Base-by-base conservation (phyloP, 2,329 filamentous ascomycete genomes). In the Curvularia lunata region DNA sequence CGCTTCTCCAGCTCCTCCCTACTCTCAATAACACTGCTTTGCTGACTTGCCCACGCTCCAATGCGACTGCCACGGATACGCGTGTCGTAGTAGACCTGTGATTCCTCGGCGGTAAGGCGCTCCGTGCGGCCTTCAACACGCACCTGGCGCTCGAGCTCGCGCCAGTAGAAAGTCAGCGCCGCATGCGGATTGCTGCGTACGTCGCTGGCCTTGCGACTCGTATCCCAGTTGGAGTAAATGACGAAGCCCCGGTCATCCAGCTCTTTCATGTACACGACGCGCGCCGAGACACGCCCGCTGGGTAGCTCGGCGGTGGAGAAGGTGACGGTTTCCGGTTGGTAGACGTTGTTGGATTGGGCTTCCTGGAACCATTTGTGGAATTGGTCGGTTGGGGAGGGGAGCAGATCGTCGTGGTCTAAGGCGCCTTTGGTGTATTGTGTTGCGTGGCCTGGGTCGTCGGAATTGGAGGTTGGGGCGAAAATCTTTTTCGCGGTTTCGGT, bases 191-290 rank as follows among this genome's bases (percentile, higher is more conserved):
- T 99, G 4, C 79, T 83, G 21, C 80, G 83, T 6, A 95, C 79
- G 74, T 97, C 91, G 48, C 79, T 72, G 0, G 88, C 85, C 80
- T 88, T 87, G 27, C 84, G 79, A 58, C 87, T 91, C 0, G 91
- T 95, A 59, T 87, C 92, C 81, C 93, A 94, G 78, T 99, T 99
- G 72, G 87, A 90, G 83, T 98, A 99, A 48, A 99, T 83, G 42
- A 98, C 92, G 78, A 96, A 99, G 16, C 93, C 92, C 19, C 76
- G 78, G 5, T 82, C 78, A 77, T 98, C 93, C 23, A 98, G 86
- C 81, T 98, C 95, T 79, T 99, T 99, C 65, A 99, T 84, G 79
- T 98, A 99, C 37, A 99, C 92, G 66, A 92, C 85, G 58, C 95
- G 91, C 3, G 91, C 88, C 46, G 88, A 92, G 19, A 98, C 90